Percentiles rank a stretch among this genome's conserved stretches.
These are phyloP conservation scores for Aspergillus vadensis DNA, from an alignment of 2,329 filamentous ascomycete genomes.

Conservation along the genomic window DNA sequence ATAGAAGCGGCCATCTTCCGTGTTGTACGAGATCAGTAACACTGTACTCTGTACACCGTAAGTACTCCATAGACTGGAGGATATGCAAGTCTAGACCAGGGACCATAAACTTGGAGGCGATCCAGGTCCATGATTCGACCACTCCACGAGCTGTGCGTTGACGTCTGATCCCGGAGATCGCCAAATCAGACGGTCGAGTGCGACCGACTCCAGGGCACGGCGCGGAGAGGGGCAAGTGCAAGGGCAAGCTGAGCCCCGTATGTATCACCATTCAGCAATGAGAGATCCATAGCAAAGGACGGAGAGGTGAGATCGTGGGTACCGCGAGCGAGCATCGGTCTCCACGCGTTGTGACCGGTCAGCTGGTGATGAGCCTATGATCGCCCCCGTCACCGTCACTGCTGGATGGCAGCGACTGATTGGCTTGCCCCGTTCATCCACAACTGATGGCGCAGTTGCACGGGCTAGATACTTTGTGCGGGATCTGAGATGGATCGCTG, in stretches of 20 bases:
- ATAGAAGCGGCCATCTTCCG: not conserved
- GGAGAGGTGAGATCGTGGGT: slow-evolving; percentile 4
- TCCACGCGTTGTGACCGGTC: slow-evolving; percentile 17
- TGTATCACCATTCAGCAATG: slow-evolving; percentile 4
- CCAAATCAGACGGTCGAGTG: slow-evolving; percentile 3
- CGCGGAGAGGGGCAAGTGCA: slow-evolving; percentile 1
- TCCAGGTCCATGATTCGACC: slow-evolving; percentile 3
- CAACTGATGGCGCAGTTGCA: not conserved
- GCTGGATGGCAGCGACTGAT: too few relatives aligned
- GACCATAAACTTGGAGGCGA: not conserved
- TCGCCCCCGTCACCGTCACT: slow-evolving; percentile 11
- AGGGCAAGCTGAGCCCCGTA: not conserved
- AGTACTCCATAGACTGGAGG: not conserved
- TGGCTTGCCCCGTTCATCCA: too few relatives aligned
- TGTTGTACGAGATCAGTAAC: not conserved
- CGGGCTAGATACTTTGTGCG: too few relatives aligned
- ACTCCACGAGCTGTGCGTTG: not conserved
- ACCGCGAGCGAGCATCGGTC: not conserved
- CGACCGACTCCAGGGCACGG: not conserved
- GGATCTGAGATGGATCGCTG: not conserved
- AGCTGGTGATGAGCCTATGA: slow-evolving; percentile 16
- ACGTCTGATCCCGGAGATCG: not conserved
- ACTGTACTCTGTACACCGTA: not conserved
- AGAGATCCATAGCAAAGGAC: not conserved
- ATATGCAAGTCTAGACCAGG: not conserved